These are phyloP conservation scores for Apiotrichum domesticum DNA, from an alignment of 1,284 basidiomycete species.

Conservation along the genomic window DNA sequence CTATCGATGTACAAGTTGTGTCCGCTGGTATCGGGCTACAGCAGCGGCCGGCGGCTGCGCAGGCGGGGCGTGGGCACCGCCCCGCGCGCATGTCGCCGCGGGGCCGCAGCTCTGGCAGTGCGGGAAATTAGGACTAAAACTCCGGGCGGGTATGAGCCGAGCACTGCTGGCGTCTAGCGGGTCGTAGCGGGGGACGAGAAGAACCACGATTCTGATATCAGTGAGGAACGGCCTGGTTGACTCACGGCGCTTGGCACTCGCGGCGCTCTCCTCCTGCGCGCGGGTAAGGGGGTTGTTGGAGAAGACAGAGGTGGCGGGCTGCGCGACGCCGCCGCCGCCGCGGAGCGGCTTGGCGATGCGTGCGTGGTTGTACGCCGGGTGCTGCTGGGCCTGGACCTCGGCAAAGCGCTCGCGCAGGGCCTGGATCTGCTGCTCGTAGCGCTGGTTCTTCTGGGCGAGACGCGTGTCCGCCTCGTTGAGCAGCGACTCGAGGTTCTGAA, in stretches of 20 bases:
- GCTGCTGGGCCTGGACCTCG: constrained; percentile 75
- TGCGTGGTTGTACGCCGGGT: constrained; percentile 50
- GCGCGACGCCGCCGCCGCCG: constrained; percentile 69
- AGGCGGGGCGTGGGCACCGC: no score
- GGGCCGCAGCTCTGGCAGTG: no score
- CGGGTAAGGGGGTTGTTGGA: constrained; percentile 31
- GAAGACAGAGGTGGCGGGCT: constrained; percentile 2
- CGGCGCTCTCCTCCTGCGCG: constrained; percentile 34
- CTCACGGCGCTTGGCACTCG: constrained; percentile 18
- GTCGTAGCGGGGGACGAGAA: constrained; percentile 26
- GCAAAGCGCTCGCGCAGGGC: constrained; percentile 86
- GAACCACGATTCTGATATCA: constrained; percentile 16
- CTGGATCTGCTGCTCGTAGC: constrained; percentile 87
- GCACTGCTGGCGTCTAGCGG: not conserved
- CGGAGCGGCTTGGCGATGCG: constrained; percentile 93
- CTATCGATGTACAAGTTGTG: constrained; percentile 5
- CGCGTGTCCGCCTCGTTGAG: constrained; percentile 90
- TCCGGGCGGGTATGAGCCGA: not conserved
- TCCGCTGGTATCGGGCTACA: not conserved
- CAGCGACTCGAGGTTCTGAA: constrained; percentile 87
- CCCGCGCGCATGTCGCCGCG: no score
- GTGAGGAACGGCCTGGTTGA: not conserved
- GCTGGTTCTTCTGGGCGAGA: constrained; percentile 84
- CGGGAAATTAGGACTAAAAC: no score
- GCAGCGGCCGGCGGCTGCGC: no score